These are phyloP conservation scores for Ceratocystiopsis sp. DNA, from an alignment of 2,329 filamentous ascomycete species.

Conservation along the genomic window DNA sequence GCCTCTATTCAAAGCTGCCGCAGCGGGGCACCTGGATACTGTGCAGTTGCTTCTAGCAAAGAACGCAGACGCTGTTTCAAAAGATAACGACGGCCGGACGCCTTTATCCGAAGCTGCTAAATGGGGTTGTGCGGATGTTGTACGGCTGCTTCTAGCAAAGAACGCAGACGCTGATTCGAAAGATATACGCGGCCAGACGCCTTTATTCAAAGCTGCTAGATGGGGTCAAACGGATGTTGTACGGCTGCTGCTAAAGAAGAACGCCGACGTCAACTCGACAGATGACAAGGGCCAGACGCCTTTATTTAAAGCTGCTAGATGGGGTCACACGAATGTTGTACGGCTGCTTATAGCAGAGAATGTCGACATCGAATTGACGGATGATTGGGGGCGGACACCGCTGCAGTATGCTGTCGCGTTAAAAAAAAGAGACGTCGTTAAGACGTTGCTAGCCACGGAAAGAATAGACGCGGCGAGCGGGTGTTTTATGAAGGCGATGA, in stretches of 20 bases:
- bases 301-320: neutral
- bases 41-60: neutral
- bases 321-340: neutral
- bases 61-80: neutral
- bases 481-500: no score
- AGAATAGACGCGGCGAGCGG: no score
- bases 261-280: neutral
- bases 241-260: neutral
- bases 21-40: neutral
- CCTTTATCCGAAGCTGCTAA: neutral
- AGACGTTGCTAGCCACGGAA: no score
- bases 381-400: no score
- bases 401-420: no score
- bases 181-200: neutral
- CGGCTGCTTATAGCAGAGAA: no score
- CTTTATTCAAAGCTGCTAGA: neutral
- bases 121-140: neutral
- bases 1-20: neutral
- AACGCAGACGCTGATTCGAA: neutral
- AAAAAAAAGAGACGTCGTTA: no score
- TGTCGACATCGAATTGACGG: no score
- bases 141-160: neutral
- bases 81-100: neutral
- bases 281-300: neutral
- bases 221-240: neutral